Evolutionary conservation across 1,284 basidiomycete species (phyloP), one percentile per base, ranked within the genome.

Genomic region (Leccinum solheimii): DNA sequence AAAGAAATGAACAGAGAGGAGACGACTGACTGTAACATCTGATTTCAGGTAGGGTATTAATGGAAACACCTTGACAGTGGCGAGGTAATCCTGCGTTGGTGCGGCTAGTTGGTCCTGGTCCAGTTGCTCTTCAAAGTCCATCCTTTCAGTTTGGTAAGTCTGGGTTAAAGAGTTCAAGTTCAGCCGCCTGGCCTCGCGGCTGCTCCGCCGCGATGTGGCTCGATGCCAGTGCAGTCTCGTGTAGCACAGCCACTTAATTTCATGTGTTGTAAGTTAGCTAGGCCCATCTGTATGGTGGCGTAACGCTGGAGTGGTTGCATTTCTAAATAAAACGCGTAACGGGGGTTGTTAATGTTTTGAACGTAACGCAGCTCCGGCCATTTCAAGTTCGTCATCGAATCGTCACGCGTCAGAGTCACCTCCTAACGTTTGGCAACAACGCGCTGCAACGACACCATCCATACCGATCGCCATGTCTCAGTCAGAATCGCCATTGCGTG

Each of bases 41-140:
- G 79, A 83, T 72, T 86, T 90, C 53, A 92, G 69, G 63, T 84
- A 81, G 16, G 84, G 84, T 63, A 92, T 90, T 34, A 92, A 78
- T 14, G 91, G 90, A 73, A 90, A 92, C 36, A 92, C 90, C 67
- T 83, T 86, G 67, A 90, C 79, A 3, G 85, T 78, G 9, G 84
- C 82, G 9, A 90, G 72, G 62, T 78, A 76, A 55, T 86, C 86
- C 50, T 80, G 77, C 1, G 83, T 79, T 5, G 86, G 85, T 27
- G 82, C 81, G n/a, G 86, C 75, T 21, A 38, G 49, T 10, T 88
- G 64, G 14, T 55, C 59, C 14, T 58, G 75, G 54, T 63, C 60
- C 10, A 71, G 64, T 63, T 80, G 79, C 34, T 78, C 76, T 67
- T 86, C 85, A 57, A 75, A 72, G 73, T 87, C 85, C 84, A 85